Conservation (phyloP, 768 basidiomycete species). For the Podaxis sp. region DNA sequence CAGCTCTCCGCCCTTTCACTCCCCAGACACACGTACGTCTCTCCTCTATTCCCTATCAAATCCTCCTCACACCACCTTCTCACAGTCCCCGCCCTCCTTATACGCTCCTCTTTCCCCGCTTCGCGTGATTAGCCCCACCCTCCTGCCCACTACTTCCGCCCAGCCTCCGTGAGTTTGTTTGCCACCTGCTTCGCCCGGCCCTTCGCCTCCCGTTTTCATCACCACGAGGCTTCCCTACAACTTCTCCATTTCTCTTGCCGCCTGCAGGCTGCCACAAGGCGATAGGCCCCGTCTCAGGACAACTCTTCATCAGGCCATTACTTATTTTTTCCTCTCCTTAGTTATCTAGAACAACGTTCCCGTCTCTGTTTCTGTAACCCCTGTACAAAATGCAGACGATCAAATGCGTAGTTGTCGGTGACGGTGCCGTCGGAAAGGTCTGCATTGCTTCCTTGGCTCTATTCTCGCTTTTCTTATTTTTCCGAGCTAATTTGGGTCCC, state of each 20-base stretch:
- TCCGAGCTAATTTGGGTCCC: conserved; percentile 9
- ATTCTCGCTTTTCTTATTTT: conserved; percentile 5
- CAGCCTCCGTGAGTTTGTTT: conserved; percentile 23
- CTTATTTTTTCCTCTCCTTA: conserved; percentile 20
- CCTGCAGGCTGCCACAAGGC: conserved; percentile 25
- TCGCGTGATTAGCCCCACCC: conserved; percentile 14
- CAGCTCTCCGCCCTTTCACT: neutral
- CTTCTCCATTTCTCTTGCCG: conserved; percentile 24
- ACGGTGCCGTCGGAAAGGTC: conserved; percentile 98
- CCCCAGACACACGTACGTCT: neutral
- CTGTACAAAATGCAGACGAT: conserved; percentile 82
- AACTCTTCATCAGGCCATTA: conserved; percentile 8
- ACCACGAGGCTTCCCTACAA: conserved; percentile 43
- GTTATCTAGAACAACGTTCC: conserved; percentile 17
- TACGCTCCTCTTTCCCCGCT: conserved; percentile 4
- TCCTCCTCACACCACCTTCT: neutral
- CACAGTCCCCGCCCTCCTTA: conserved; percentile 5
- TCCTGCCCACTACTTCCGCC: conserved; percentile 11
- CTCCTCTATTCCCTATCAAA: conserved; percentile 2
- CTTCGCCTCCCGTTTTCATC: conserved; percentile 24
- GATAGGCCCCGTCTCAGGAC: conserved; percentile 19
- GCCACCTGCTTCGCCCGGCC: neutral
- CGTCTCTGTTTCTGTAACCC: conserved; percentile 18
- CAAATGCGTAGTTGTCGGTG: conserved; percentile 96
- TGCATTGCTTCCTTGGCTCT: conserved; percentile 28